Conservation (phyloP, 208 protist genomes). For the Porcisia deanei region DNA sequence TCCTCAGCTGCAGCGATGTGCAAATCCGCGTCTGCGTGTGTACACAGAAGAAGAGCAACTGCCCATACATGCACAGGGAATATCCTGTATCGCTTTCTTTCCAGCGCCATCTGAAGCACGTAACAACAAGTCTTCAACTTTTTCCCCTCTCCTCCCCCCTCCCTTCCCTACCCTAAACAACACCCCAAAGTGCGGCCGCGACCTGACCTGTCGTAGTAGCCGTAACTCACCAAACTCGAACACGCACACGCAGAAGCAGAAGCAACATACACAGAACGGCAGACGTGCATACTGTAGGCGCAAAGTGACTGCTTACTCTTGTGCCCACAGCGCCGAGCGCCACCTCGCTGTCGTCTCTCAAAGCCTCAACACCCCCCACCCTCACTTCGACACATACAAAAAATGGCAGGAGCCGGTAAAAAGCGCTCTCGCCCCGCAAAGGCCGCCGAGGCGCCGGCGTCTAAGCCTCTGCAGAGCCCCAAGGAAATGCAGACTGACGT, state of each 20-base stretch:
- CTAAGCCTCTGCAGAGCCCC: neutral
- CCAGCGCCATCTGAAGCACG: neutral
- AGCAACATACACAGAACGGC: neutral
- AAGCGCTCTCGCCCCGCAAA: constrained; percentile 33
- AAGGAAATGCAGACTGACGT: constrained; percentile 9
- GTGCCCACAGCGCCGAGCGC: no score
- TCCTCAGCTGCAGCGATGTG: neutral
- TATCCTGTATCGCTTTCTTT: neutral
- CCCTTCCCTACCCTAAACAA: neutral
- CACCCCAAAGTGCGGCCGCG: neutral
- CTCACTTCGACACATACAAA: neutral
- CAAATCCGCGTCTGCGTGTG: neutral
- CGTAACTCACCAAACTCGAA: neutral
- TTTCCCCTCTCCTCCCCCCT: neutral
- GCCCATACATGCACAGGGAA: neutral
- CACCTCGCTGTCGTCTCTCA: neutral
- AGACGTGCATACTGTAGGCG: neutral
- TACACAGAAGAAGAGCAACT: neutral
- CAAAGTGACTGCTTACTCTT: neutral
- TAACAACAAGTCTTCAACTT: neutral
- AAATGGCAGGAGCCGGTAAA: constrained; percentile 5
- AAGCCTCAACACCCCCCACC: neutral
- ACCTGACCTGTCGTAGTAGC: neutral
- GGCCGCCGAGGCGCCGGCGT: constrained; percentile 7
- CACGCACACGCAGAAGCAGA: neutral